These are phyloP conservation scores for Acarospora socialis DNA, from an alignment of 2,329 filamentous ascomycete genomes.

Conservation along the genomic window DNA sequence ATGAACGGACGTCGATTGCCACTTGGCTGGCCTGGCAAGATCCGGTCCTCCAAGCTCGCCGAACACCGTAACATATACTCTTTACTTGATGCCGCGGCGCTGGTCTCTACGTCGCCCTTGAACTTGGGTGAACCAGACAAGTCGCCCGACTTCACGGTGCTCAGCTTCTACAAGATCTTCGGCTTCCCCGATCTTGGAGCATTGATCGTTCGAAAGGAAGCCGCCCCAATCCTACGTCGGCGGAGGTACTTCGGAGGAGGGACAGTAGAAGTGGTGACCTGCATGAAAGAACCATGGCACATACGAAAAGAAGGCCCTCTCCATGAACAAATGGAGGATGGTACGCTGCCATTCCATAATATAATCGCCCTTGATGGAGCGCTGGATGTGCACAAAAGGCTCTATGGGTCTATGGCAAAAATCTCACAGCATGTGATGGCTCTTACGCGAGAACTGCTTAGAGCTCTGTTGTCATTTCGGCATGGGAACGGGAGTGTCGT, in stretches of 20 bases:
- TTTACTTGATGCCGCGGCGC: slow-evolving; percentile 70
- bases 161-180: slow-evolving; percentile 97
- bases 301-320: slow-evolving; percentile 55
- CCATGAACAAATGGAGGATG: slow-evolving; percentile 79
- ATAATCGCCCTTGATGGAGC: slow-evolving; percentile 72
- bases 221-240: slow-evolving; percentile 47
- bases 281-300: slow-evolving; percentile 69
- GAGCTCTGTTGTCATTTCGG: slow-evolving; percentile 42
- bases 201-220: slow-evolving; percentile 62
- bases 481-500: slow-evolving; percentile 56
- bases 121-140: slow-evolving; percentile 47
- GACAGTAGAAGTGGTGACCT: slow-evolving; percentile 80
- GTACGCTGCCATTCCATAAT: slow-evolving; percentile 77
- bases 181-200: slow-evolving; percentile 86
- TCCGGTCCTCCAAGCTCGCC: slow-evolving; percentile 25
- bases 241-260: slow-evolving; percentile 86
- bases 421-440: slow-evolving; percentile 58
- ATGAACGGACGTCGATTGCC: slow-evolving; percentile 72
- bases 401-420: slow-evolving; percentile 58
- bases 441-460: slow-evolving; percentile 45
- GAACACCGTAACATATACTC: slow-evolving; percentile 40
- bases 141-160: slow-evolving; percentile 69
- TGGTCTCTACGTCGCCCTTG: slow-evolving; percentile 62
- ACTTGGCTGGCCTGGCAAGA: slow-evolving; percentile 46
- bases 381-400: slow-evolving; percentile 48